Evolutionary conservation across 495 filamentous ascomycete genomes (phyloP).

Genomic region (Cercophora newfieldiana): DNA sequence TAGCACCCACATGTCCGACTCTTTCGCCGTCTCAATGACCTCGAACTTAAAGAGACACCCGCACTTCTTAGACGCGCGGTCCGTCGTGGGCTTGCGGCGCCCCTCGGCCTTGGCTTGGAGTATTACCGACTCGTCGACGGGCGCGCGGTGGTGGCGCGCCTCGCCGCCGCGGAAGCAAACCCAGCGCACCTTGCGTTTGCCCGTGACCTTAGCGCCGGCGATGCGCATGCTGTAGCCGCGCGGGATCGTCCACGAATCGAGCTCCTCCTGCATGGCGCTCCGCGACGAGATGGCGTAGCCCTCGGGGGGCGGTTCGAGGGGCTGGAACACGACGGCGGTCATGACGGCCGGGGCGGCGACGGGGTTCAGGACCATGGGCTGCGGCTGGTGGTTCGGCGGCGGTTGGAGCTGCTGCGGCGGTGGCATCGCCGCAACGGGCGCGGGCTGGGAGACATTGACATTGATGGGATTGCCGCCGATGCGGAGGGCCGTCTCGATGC

Average conservation of each 20-base stretch:
- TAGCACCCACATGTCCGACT: slow-evolving; percentile 36
- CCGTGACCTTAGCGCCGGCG: slow-evolving; percentile 38
- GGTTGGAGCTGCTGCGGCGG: slow-evolving; percentile 5
- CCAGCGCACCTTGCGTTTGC: slow-evolving; percentile 40
- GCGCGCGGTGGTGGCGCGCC: slow-evolving; percentile 36
- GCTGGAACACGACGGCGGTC: slow-evolving; percentile 18
- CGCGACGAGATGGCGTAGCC: slow-evolving; percentile 36
- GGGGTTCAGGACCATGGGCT: slow-evolving; percentile 7
- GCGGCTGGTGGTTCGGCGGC: not conserved
- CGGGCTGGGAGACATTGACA: slow-evolving; percentile 1
- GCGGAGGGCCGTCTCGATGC: slow-evolving; percentile 31
- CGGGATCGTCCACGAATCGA: slow-evolving; percentile 38
- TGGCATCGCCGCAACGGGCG: not conserved
- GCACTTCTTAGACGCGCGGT: slow-evolving; percentile 39
- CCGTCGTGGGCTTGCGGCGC: slow-evolving; percentile 38
- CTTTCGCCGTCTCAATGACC: slow-evolving; percentile 36
- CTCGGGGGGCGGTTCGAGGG: slow-evolving; percentile 37
- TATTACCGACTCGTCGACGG: slow-evolving; percentile 31
- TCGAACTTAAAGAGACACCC: slow-evolving; percentile 41
- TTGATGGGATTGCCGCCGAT: slow-evolving; percentile 7
- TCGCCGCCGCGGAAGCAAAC: slow-evolving; percentile 41
- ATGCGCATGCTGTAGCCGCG: slow-evolving; percentile 44
- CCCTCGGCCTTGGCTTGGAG: slow-evolving; percentile 33
- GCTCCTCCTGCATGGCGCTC: slow-evolving; percentile 38
- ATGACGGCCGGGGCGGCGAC: slow-evolving; percentile 18